phyloP scores from a whole-genome alignment of 148 eudicot genomes.

The Amaranthus hypochondriacus region DNA sequence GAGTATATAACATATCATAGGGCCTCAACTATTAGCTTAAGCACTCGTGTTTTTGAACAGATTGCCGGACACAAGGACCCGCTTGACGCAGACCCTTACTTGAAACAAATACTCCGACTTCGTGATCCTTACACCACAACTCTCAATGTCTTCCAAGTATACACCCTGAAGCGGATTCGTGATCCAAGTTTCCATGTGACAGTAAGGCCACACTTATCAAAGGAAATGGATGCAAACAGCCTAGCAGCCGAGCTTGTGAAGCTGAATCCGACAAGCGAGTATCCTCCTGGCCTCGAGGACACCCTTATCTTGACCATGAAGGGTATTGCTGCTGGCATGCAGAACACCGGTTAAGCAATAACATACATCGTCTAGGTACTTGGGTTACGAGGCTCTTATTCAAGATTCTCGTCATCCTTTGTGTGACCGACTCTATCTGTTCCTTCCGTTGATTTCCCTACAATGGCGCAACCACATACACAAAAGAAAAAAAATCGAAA shows the following conservation, averaged over 20 bases:
- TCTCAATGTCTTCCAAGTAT: slow-evolving; percentile 64
- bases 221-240: slow-evolving; percentile 57
- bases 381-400: neutral
- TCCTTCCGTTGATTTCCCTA: too few species aligned
- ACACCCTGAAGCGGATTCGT: slow-evolving; percentile 73
- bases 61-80: slow-evolving; percentile 80
- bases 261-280: slow-evolving; percentile 81
- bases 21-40: too few species aligned
- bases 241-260: slow-evolving; percentile 77
- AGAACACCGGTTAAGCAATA: slow-evolving; percentile 61
- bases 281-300: slow-evolving; percentile 84
- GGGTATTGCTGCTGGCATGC: slow-evolving; percentile 91
- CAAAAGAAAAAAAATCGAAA: too few species aligned
- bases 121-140: slow-evolving; percentile 75
- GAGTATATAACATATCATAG: too few species aligned
- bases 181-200: slow-evolving; percentile 63
- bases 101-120: slow-evolving; percentile 74
- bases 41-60: slow-evolving; percentile 22
- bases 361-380: neutral
- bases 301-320: slow-evolving; percentile 91
- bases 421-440: neutral
- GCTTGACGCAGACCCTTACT: slow-evolving; percentile 78
- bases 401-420: slow-evolving; percentile 6
- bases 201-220: slow-evolving; percentile 66
- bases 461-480: too few species aligned